Evolutionary conservation across 768 basidiomycete genomes (phyloP), one percentile per base, ranked within the genome.

Genomic region (Megacollybia marginata): DNA sequence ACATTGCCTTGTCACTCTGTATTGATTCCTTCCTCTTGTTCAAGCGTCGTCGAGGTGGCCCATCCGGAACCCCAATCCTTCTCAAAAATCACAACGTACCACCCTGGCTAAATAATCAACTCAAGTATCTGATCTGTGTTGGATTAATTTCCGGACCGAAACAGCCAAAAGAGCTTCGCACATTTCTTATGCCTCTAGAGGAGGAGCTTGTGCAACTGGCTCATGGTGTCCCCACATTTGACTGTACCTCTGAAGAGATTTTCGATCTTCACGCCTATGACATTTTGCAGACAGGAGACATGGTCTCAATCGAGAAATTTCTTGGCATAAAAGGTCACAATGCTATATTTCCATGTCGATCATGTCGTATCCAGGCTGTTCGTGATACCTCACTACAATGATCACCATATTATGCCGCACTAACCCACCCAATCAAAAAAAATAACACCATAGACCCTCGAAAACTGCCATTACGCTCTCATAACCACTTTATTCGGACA

Each of bases 301-400:
- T 73, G 1, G 46, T 61, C n/a, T 58, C 66, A 0, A 58, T 70
- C 2, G 51, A 61, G 23, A 65, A 65, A 49, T 38, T 65, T 13
- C 35, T 70, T 44, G 44, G 57, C 2, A 63, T 70, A 33, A 71
- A 70, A 50, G 70, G 72, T 0, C 68, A 67, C 32, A 73, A 71
- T 50, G 61, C 49, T 0, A 34, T 59, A 9, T 54, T 28, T 46
- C 69, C 67, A 0, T 74, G 71, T 48, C 61, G 60, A 1, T 58
- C 56, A 0, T 72, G 72, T 55, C 48, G 58, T n/a, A 67, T 72
- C n/a, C 43, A 50, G 23, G 68, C 55, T n/a, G 47, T 62, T 1
- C 54, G 49, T 4, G 54, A 53, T 44, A 36, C 53, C 5, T 40
- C 48, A 0, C 20, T 28, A 1, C 31, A 44, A 16, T 19, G 43